Evolutionary conservation across 768 basidiomycete genomes (phyloP), one percentile per base, ranked within the genome.

Genomic region (Serendipita vermifera): DNA sequence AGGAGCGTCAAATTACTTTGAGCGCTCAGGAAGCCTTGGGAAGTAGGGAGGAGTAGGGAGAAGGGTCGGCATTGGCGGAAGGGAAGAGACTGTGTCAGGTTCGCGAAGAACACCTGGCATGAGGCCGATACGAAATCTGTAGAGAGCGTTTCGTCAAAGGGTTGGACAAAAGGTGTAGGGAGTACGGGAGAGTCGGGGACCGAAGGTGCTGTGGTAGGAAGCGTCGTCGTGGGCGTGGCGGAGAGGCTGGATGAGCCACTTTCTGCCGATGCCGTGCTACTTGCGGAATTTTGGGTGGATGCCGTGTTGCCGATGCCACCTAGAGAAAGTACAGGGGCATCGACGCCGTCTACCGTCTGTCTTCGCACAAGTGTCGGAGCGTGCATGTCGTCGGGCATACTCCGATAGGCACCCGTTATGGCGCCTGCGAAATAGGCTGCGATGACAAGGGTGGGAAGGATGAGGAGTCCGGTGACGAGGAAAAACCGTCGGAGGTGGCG

Each of bases 1-100:
- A 87, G 72, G 33, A 75, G 65, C 1, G 78, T 76, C 36, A 79
- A 64, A 67, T 85, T 81, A 2, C 67, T 64, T 73, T 73, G 55
- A 60, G 85, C 86, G 65, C 72, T 48, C 51, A 76, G 67, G 62
- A 86, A 86, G 11, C 66, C 70, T 17, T 65, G 57, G 3, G 86
- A 85, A 9, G 68, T 73, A 59, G 74, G 70, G 17, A 79, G 65
- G 38, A 90, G 74, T 32, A 89, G 62, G 2, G 84, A 83, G 66
- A 90, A 80, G 0, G 87, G 77, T 5, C 88, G 77, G 65, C 87
- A 91, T n/a, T 74, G 64, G n/a, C 81, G 73, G 64, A 90, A 88
- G 0, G 79, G 62, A 3, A 65, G 43, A 2, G 74, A 68, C 58
- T 72, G 71, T 0, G 85, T 84, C 82, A 91, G 89, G 59, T 85